These are phyloP conservation scores for Candida methanosorbosa DNA, from an alignment of 805 yeast species.

Conservation along the genomic window DNA sequence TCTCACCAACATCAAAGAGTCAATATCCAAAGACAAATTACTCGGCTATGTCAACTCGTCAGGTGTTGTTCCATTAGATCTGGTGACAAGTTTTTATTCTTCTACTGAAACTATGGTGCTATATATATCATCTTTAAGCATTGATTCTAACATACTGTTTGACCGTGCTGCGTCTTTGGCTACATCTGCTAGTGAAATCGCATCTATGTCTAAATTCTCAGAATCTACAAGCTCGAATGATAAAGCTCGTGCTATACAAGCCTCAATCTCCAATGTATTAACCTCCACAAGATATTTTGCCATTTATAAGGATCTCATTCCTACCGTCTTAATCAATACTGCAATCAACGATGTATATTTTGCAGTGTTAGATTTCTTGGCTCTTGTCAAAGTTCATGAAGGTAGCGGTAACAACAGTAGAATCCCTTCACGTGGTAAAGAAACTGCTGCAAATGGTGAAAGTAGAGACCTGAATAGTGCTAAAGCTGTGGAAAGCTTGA, in stretches of 20 bases:
- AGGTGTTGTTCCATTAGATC: constrained; percentile 39
- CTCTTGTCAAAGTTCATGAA: constrained; percentile 38
- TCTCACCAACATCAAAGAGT: constrained; percentile 4
- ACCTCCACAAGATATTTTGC: constrained; percentile 72
- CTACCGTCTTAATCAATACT: constrained; percentile 62
- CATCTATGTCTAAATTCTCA: constrained; percentile 1
- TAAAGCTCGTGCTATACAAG: constrained; percentile 44
- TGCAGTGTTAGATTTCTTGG: constrained; percentile 51
- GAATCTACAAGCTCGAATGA: constrained; percentile 9
- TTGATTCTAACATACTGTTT: constrained; percentile 35
- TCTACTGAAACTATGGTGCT: constrained; percentile 37
- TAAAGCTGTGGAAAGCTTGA: too few relatives aligned
- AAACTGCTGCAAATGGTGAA: background rate
- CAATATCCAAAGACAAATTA: constrained; percentile 3
- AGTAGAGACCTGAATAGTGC: background rate
- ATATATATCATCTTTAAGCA: constrained; percentile 12
- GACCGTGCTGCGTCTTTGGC: constrained; percentile 43
- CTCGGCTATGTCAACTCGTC: constrained; percentile 7
- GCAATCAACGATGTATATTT: constrained; percentile 69
- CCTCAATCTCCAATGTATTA: constrained; percentile 65
- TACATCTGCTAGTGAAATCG: constrained; percentile 29
- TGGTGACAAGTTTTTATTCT: constrained; percentile 38
- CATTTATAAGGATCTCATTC: constrained; percentile 53
- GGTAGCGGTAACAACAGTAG: background rate
- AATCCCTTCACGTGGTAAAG: background rate